phyloP scores from a whole-genome alignment of 768 basidiomycete genomes.

The Trametes coccinea region DNA sequence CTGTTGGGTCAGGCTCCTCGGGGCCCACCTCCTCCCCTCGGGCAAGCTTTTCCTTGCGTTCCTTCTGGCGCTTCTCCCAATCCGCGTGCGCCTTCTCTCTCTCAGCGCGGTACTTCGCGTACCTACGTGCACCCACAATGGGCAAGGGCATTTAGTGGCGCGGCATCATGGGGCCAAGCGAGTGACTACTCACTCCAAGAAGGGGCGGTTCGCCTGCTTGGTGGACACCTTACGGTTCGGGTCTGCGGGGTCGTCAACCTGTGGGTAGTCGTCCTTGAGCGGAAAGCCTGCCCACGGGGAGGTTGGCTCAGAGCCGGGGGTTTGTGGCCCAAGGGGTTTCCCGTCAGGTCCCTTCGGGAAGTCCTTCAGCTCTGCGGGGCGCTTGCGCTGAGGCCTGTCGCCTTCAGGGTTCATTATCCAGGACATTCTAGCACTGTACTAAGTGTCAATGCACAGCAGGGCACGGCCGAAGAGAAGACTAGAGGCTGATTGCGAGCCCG shows the following conservation, averaged over 20 bases:
- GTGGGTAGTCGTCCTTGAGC: slow-evolving; percentile 41
- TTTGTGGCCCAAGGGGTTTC: slow-evolving; percentile 19
- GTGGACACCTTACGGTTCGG: slow-evolving; percentile 72
- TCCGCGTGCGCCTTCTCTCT: slow-evolving; percentile 60
- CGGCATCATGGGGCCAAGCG: neutral
- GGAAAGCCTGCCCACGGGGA: slow-evolving; percentile 33
- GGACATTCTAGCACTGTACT: slow-evolving; percentile 47
- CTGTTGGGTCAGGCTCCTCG: slow-evolving; percentile 73
- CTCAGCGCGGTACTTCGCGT: slow-evolving; percentile 65
- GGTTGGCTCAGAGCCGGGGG: slow-evolving; percentile 21
- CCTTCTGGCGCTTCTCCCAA: slow-evolving; percentile 70
- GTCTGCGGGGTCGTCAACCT: slow-evolving; percentile 63
- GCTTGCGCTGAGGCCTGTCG: slow-evolving; percentile 23
- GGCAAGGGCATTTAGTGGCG: slow-evolving; percentile 8
- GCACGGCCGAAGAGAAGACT: slow-evolving; percentile 1
- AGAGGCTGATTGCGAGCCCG: slow-evolving; percentile 14
- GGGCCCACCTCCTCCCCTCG: slow-evolving; percentile 73
- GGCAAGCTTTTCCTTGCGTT: slow-evolving; percentile 71
- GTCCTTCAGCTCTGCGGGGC: slow-evolving; percentile 24
- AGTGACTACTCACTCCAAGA: slow-evolving; percentile 63
- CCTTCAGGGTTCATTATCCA: slow-evolving; percentile 56
- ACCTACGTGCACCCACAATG: slow-evolving; percentile 39
- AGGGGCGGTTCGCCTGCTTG: slow-evolving; percentile 84
- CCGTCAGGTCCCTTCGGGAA: slow-evolving; percentile 18
- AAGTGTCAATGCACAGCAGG: neutral